Conservation (phyloP, 2,329 filamentous ascomycete species). For the Neopestalotiopsis rosae region DNA sequence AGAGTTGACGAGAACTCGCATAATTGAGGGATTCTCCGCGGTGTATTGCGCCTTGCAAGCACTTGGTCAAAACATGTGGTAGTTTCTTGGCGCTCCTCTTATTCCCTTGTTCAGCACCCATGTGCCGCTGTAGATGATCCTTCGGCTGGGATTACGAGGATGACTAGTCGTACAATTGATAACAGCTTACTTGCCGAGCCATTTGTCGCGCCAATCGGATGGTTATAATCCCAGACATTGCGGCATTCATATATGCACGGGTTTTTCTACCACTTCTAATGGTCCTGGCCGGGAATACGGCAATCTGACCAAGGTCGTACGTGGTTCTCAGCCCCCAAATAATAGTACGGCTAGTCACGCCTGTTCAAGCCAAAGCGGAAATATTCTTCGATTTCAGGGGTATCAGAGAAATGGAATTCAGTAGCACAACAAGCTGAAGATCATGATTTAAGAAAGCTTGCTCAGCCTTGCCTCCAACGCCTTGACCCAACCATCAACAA, state of each 20-base stretch:
- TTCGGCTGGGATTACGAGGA: neutral
- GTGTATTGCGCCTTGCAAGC: neutral
- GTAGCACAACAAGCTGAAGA: neutral
- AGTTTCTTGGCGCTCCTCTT: neutral
- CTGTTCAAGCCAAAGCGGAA: neutral
- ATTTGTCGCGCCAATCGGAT: neutral
- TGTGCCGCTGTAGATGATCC: neutral
- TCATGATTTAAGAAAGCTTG: constrained; percentile 49
- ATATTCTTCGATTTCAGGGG: constrained; percentile 13
- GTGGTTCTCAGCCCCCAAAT: neutral
- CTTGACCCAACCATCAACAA: constrained; percentile 89
- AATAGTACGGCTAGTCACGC: neutral
- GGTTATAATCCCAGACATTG: neutral
- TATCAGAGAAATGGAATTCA: constrained; percentile 12
- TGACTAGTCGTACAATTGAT: neutral
- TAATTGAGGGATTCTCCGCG: neutral
- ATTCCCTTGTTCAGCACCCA: neutral
- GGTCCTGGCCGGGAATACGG: neutral
- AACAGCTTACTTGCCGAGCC: neutral
- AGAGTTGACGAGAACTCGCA: neutral
- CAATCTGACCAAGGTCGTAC: neutral
- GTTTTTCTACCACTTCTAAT: neutral
- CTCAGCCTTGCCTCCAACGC: constrained; percentile 80
- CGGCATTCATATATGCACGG: neutral
- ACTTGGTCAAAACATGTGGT: neutral